Conservation (phyloP, 371 early-diverging fungal species). For the Scutellospora calospora region DNA sequence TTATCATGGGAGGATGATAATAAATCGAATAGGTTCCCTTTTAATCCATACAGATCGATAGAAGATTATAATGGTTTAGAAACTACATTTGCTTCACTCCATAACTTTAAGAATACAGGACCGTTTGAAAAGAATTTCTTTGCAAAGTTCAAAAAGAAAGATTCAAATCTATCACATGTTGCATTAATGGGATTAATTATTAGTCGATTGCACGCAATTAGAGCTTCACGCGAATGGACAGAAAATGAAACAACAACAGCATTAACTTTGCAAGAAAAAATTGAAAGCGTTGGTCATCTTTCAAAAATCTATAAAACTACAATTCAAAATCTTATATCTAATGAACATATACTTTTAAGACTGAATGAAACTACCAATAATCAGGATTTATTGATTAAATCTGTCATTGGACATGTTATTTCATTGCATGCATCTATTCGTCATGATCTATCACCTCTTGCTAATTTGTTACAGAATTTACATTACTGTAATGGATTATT, state of each 20-base stretch:
- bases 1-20: not conserved
- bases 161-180: not conserved
- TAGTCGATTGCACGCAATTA: not conserved
- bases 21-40: not conserved
- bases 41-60: slow-evolving; percentile 26
- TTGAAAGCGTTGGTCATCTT: not conserved
- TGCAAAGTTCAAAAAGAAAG: not conserved
- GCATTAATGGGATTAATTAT: slow-evolving; percentile 32
- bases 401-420: slow-evolving; percentile 31
- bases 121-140: slow-evolving; percentile 12
- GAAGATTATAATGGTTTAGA: slow-evolving; percentile 18
- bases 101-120: not conserved
- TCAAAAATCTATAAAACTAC: not conserved
- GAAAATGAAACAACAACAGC: not conserved
- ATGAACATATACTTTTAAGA: not conserved
- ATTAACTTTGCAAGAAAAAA: not conserved
- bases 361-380: not conserved
- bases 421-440: slow-evolving; percentile 31
- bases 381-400: slow-evolving; percentile 25
- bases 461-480: slow-evolving; percentile 26
- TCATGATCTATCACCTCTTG: slow-evolving; percentile 13
- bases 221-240: slow-evolving; percentile 19
- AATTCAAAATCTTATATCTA: not conserved
- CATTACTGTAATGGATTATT: not conserved
- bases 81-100: not conserved